Base-by-base conservation (phyloP, 2,329 filamentous ascomycete species). In the Aspergillus sergii region DNA sequence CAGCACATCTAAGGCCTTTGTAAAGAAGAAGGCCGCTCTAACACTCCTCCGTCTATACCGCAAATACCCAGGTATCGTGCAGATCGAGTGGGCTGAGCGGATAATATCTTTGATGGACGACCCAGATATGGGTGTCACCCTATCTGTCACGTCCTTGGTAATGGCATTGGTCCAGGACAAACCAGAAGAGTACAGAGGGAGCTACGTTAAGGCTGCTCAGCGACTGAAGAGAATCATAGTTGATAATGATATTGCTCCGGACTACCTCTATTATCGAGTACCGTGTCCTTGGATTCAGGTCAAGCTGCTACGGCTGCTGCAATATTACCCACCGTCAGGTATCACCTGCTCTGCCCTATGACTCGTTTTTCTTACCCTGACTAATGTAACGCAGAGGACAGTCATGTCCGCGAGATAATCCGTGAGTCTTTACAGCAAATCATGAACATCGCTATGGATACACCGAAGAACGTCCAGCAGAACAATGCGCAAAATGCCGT, bases 61-160 rank as follows among this genome's bases (percentile, higher is more conserved):
- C 70, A 99, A 99, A 81, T 89, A 94, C 73, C 93, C 94, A 1
- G 91, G 89, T 67, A 97, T 99, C 68, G 91, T 99, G 28, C 94
- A 97, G 74, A 91, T 93, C 34, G 94, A 97, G 81, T 99, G 95
- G 95, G 92, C 93, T 9, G 96, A 99, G 82, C 89, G 95, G 58
- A 97, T 99, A 76, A 95, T 99, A 76, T 95, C 95, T n/a, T 84
- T 99, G 48, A 97, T 99, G 94, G 95, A 99, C 77, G 95, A 99
- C 73, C 84, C 88, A 6, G 95, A 99, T 74, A 89, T 98, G 77
- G 95, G 95, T 60, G 95, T 99, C 39, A 93, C 93, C 9, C 85
- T 99, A 28, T 99, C 96, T 0, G 93, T 99, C 50, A 97, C 95
- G 0, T 99, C 95, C 6, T 84, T 99, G 4, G 90, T 99, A 66